Base-by-base conservation (phyloP, 305 asterid genomes). In the Ajuga reptans region DNA sequence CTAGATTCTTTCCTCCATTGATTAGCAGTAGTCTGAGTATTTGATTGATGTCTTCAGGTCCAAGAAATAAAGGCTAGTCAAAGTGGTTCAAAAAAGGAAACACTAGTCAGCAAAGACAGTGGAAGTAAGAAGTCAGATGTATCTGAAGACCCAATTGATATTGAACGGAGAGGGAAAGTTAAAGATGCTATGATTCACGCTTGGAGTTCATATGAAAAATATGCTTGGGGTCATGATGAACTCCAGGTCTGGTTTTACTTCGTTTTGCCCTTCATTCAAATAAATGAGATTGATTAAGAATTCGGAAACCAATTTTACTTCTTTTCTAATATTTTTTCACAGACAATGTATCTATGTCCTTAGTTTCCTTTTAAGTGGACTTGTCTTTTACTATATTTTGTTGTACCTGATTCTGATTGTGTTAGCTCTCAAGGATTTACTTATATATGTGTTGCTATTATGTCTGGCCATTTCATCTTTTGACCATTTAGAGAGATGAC, bases 221-320 rank as follows among this genome's bases (percentile, higher is more conserved):
- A 90, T 81, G 96, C 97, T 33, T 93, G 99, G 99, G 99, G 99
- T 57, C 91, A 89, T 72, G 99, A 93, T 81, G 99, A 93, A 77
- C 96, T 93, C 71, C 97, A 90, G 96, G 99, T 93, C 4, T 64
- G 56, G 42, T 67, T 64, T 66, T 60, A 18, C 66, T 67, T 57
- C 62, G 36, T 15, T 63, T 41, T 9, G 4, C 15, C 24, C 57
- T 6, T 55, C 58, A 2, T 21, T 71, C 42, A 67, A 34, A 65
- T 15, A 24, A 50, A 45, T 33, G 61, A 31, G 50, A 27, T 41
- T 50, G 64, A 42, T 67, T 47, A 55, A 10, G 21, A 52, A 29
- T 49, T 58, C 50, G 9, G 33, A 39, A 68, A 34, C 17, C 41
- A 45, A 8, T 14, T 36, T 41, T 10, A 11, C 58, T 24, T 53